phyloP scores from a whole-genome alignment of 768 basidiomycete species.

The Psilocybe subaeruginosa region DNA sequence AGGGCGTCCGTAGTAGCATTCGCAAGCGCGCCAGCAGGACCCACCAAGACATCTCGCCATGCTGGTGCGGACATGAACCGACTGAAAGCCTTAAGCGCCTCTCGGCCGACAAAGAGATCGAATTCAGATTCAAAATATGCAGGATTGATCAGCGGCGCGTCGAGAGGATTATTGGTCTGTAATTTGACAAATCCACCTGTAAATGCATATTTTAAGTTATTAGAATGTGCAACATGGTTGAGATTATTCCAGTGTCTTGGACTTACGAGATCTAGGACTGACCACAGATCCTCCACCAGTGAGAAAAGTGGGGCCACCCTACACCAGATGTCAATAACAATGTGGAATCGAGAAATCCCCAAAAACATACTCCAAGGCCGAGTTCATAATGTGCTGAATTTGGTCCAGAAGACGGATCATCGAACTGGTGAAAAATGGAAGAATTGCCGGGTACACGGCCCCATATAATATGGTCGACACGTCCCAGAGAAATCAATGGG shows the following conservation, averaged over 20 bases:
- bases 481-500: slow-evolving; percentile 25
- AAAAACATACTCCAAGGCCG: slow-evolving; percentile 30
- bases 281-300: slow-evolving; percentile 9
- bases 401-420: slow-evolving; percentile 39
- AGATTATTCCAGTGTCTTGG: background rate
- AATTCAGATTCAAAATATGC: slow-evolving; percentile 36
- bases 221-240: background rate
- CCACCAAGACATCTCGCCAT: slow-evolving; percentile 29
- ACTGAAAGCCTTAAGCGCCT: slow-evolving; percentile 21
- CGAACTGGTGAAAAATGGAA: slow-evolving; percentile 28
- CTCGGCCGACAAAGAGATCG: slow-evolving; percentile 28
- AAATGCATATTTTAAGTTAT: background rate
- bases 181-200: slow-evolving; percentile 29
- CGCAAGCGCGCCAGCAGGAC: slow-evolving; percentile 15
- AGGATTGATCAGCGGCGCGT: slow-evolving; percentile 48
- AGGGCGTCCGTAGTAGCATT: slow-evolving; percentile 26
- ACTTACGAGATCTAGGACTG: slow-evolving; percentile 12
- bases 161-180: slow-evolving; percentile 43
- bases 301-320: slow-evolving; percentile 12
- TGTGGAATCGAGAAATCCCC: background rate
- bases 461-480: slow-evolving; percentile 25
- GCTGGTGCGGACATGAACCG: slow-evolving; percentile 25
- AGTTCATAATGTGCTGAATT: slow-evolving; percentile 37
- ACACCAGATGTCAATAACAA: background rate
- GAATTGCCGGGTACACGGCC: slow-evolving; percentile 30